Evolutionary conservation across 1,139 yeast genomes (phyloP), one percentile per base, ranked within the genome.

Genomic region (Yamadazyma sp.): DNA sequence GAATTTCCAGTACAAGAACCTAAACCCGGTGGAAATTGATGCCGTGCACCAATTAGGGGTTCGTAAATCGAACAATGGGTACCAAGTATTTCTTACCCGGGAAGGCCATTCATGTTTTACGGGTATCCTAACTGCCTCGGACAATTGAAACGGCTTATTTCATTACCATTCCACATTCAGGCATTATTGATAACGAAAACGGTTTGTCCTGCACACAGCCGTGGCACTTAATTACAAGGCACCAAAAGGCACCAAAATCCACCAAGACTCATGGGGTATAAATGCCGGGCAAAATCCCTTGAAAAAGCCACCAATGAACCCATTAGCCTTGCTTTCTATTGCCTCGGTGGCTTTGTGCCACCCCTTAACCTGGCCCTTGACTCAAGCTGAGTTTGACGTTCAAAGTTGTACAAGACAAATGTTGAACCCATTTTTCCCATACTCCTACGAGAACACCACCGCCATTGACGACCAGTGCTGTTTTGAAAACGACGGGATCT

Each of bases 1-100:
- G 23, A 40, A 44, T 9, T 69, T 81, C 43, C 56, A 52, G 18
- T 82, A 82, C 56, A 68, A 72, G 39, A 80, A 79, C 46, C 53
- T 65, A 23, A 62, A 64, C 20, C 86, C 86, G 1, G 26, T 48
- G 2, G 33, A 29, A 18, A 26, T 34, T 14, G 20, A 33, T 12
- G 17, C 28, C 23, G 14, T 12, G 12, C 24, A 34, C 25, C 24
- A 23, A 4, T 29, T 34, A 18, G 38, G 26, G 15, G 28, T 28
- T 9, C 10, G n/a, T 5, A n/a, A 16, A 14, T 5, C 8, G 9
- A 18, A 34, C 31, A 24, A 14, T 17, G 17, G 8, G 13, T 18
- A 21, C 3, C n/a, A 14, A 6, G 14, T 26, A 3, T 10, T 6
- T 14, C 29, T 37, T 12, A 9, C 30, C 14, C 22, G 34, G n/a